These are phyloP conservation scores for Austroboletus olivaceoglutinosus DNA, from an alignment of 1,284 basidiomycete genomes.

Conservation along the genomic window DNA sequence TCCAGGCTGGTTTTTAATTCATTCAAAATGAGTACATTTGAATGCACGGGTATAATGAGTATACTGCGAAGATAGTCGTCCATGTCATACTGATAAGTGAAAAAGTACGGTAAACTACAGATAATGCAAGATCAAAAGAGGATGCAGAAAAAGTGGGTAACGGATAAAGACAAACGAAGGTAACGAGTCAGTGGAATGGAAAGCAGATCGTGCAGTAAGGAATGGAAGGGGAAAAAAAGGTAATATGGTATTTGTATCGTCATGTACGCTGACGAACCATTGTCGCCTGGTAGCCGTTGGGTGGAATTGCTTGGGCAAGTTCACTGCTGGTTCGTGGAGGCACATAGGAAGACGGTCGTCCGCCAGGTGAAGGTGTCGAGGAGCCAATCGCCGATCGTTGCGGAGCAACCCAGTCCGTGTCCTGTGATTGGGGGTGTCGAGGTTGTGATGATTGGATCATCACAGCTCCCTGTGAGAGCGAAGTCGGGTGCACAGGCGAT, in stretches of 20 bases:
- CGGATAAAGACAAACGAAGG: conserved; percentile 21
- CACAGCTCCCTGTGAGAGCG: conserved; percentile 42
- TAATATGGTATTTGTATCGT: conserved; percentile 10
- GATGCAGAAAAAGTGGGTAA: conserved; percentile 19
- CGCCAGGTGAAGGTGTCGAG: conserved; percentile 43
- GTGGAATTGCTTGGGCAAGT: conserved; percentile 38
- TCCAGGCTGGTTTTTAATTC: conserved; percentile 20
- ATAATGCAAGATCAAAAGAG: conserved; percentile 38
- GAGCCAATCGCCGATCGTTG: conserved; percentile 43
- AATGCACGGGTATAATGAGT: conserved; percentile 47
- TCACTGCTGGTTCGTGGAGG: conserved; percentile 51
- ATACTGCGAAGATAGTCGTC: conserved; percentile 46
- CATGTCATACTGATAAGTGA: conserved; percentile 43
- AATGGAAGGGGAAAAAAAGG: conserved; percentile 5
- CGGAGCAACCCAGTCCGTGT: conserved; percentile 50
- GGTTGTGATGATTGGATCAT: conserved; percentile 44
- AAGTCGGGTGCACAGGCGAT: conserved; percentile 36
- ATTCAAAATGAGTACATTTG: conserved; percentile 43
- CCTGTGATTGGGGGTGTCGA: conserved; percentile 39
- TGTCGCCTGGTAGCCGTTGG: conserved; percentile 48
- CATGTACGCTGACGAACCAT: conserved; percentile 53
- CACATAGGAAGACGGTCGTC: conserved; percentile 58
- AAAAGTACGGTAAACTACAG: conserved; percentile 41
- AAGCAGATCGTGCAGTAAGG: conserved; percentile 27
- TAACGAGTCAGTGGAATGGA: conserved; percentile 24